A percentile compares a stretch with the other conserved stretches of the same genome.
Evolutionary conservation across 2,329 filamentous ascomycete genomes (phyloP).

Genomic region (Aureobasidium subglaciale): DNA sequence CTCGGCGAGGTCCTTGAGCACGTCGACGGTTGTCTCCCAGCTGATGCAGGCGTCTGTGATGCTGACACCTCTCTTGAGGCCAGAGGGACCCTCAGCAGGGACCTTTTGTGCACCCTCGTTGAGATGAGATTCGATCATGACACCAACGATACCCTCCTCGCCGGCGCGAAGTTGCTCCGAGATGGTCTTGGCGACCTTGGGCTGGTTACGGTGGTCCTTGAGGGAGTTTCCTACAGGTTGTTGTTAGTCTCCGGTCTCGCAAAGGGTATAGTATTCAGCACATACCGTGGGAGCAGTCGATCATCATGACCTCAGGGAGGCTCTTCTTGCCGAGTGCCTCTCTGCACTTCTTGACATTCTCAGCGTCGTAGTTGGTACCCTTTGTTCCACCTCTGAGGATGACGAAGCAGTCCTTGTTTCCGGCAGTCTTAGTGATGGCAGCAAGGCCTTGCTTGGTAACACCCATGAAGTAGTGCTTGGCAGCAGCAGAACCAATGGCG

Average conservation of each 20-base stretch:
- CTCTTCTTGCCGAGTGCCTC: constrained; percentile 74
- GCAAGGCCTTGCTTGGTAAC: constrained; percentile 96
- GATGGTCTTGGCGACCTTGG: constrained; percentile 76
- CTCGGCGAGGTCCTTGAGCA: constrained; percentile 78
- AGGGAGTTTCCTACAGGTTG: constrained; percentile 70
- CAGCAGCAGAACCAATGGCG: constrained; percentile 73
- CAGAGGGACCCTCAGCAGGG: constrained; percentile 69
- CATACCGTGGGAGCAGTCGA: constrained; percentile 93
- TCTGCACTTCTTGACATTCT: constrained; percentile 71
- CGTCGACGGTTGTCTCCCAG: constrained; percentile 77
- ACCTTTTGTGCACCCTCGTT: constrained; percentile 76
- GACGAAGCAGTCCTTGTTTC: constrained; percentile 96
- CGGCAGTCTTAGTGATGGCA: constrained; percentile 85
- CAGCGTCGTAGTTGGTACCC: constrained; percentile 89
- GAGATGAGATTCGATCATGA: constrained; percentile 99
- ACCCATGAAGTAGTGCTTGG: constrained; percentile 95
- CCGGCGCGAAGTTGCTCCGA: constrained; percentile 81
- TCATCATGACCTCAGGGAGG: constrained; percentile 85
- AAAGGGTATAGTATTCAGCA: constrained; percentile 4
- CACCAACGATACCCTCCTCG: constrained; percentile 82
- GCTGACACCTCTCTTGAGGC: constrained; percentile 79
- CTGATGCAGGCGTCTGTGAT: constrained; percentile 95
- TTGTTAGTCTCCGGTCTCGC: constrained; percentile 18
- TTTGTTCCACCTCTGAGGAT: constrained; percentile 86
- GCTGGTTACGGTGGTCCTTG: constrained; percentile 97